Evolutionary conservation across 2,329 filamentous ascomycete genomes (phyloP), one percentile per base, ranked within the genome.

Genomic region (Penicillium vulpinum): DNA sequence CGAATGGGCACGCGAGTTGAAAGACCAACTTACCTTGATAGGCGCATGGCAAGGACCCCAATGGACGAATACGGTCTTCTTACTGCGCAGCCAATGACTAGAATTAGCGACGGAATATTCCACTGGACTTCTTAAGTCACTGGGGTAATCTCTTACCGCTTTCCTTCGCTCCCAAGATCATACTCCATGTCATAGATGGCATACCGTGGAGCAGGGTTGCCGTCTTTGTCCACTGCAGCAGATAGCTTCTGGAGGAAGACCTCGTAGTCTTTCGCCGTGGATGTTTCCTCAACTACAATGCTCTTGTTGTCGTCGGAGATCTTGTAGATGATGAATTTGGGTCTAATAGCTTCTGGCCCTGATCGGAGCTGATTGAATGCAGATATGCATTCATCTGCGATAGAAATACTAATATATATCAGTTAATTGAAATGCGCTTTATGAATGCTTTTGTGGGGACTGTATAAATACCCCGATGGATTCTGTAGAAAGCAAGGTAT

Each of bases 271-370:
- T 58, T 35, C 41, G 73, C 72, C 22, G 58, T 59, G 39, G 71
- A 72, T 41, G 62, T 59, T 50, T 75, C 71, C 40, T 75, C 73
- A 28, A 75, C 69, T 38, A 74, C 63, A 36, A 75, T 68, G 43
- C 67, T 60, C 47, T 70, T 70, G 62, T 71, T 63, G 50, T 74
- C 67, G 58, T 75, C 73, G 29, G 71, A 71, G 55, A 75, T 67
- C 63, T 73, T 73, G 69, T 68, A 75, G 63, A 84, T 76, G 4
- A 83, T 76, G 6, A 81, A 67, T 57, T 83, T 80, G 2, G 83
- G 67, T n/a, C 71, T 66, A 5, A 65, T 63, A 58, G 82, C 73
- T 6, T 70, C 70, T 15, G 73, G 58, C 0, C 55, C 38, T 11
- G 51, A 54, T 4, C 68, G 61, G 3, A 78, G 67, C 8, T 67